Percentiles rank a stretch among this genome's conserved stretches.
phyloP scores from a whole-genome alignment of 176 grass and related monocot genomes.

The Triticum turgidum region DNA sequence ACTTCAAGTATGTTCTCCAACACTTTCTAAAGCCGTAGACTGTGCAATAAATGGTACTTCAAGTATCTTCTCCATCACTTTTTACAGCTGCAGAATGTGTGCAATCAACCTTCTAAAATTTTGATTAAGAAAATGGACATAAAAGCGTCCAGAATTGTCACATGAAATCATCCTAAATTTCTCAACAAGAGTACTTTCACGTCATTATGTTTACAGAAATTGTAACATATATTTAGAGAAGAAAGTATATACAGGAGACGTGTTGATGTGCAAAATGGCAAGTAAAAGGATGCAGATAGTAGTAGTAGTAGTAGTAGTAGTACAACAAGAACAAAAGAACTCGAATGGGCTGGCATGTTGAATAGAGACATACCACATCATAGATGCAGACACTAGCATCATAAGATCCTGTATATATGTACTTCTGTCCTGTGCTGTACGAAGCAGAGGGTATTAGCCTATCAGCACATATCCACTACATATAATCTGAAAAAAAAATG shows the following conservation, averaged over 20 bases:
- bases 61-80: neutral
- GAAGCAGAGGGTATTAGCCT: conserved; percentile 29
- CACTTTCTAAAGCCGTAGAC: neutral
- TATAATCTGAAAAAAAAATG: neutral
- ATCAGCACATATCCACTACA: conserved; percentile 1
- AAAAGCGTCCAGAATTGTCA: neutral
- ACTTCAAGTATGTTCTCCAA: neutral
- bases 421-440: conserved; percentile 71
- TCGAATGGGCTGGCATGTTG: neutral
- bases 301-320: too few species aligned
- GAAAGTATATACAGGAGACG: neutral
- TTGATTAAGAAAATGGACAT: neutral
- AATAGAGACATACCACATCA: conserved; percentile 54
- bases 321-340: too few species aligned
- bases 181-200: neutral
- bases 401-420: conserved; percentile 88
- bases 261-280: neutral
- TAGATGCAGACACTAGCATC: conserved; percentile 72
- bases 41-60: neutral
- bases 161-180: neutral
- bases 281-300: neutral
- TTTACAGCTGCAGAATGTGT: neutral
- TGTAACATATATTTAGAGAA: neutral
- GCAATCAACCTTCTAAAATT: neutral
- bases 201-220: neutral